A percentile compares a stretch with the other conserved stretches of the same genome.
Evolutionary conservation across 768 basidiomycete genomes (phyloP).

Genomic region (Russula brevipes): DNA sequence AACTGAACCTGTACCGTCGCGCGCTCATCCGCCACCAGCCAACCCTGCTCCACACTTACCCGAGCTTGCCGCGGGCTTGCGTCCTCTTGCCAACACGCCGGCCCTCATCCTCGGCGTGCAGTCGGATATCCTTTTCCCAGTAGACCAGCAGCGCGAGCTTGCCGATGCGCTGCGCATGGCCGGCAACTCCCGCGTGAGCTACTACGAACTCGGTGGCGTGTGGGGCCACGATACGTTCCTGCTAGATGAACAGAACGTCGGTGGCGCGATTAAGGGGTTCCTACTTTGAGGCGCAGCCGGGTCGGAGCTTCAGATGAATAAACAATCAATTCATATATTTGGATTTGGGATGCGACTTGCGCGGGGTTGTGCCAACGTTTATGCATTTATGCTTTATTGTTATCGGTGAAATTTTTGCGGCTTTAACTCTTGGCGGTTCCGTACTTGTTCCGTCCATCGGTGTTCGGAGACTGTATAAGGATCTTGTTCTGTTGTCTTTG

Average conservation of each 20-base stretch:
- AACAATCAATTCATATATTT: too few relatives aligned
- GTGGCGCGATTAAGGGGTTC: conserved; percentile 88
- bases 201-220: conserved; percentile 97
- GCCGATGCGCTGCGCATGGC: conserved; percentile 87
- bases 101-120: conserved; percentile 89
- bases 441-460: background rate
- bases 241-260: conserved; percentile 86
- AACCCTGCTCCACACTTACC: conserved; percentile 72
- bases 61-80: conserved; percentile 72
- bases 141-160: conserved; percentile 94
- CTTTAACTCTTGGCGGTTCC: background rate
- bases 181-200: conserved; percentile 84
- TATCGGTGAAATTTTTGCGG: background rate
- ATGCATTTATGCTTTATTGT: background rate
- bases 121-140: conserved; percentile 93
- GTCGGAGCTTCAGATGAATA: background rate
- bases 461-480: background rate
- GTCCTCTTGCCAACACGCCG: conserved; percentile 70
- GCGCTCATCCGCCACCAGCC: conserved; percentile 65
- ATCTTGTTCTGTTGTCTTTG: background rate
- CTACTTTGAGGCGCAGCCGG: conserved; percentile 41
- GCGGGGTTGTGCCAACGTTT: background rate
- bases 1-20: conserved; percentile 36
- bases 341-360: background rate
- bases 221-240: conserved; percentile 99